Evolutionary conservation across 192 early-diverging fungal species (phyloP).

Genomic region (Backusella circina): DNA sequence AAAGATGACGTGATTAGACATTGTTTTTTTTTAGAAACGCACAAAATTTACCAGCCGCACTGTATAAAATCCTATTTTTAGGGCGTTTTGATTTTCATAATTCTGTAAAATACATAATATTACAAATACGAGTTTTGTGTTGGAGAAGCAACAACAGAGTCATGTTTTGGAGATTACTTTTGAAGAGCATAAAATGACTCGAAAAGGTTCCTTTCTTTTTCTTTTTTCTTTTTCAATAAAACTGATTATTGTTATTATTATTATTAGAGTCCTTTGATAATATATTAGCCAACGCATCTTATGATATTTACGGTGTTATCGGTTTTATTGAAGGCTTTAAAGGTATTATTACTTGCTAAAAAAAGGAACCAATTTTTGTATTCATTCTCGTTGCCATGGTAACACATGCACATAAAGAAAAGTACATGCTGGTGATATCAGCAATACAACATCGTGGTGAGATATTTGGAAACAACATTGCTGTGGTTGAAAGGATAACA

Average conservation of each 20-base stretch:
- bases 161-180: conserved; percentile 20
- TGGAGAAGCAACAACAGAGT: not conserved
- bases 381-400: not conserved
- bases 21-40: no score
- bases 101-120: no score
- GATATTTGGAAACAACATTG: conserved; percentile 36
- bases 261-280: conserved; percentile 18
- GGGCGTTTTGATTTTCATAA: no score
- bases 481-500: conserved; percentile 36
- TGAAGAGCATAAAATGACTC: conserved; percentile 13
- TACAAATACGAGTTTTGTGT: conserved; percentile 4
- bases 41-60: no score
- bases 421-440: conserved; percentile 36
- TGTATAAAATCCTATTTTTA: no score
- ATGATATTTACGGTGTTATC: conserved; percentile 26
- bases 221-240: not conserved
- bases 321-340: conserved; percentile 24
- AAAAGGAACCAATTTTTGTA: not conserved
- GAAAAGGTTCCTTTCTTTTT: conserved; percentile 3
- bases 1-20: no score
- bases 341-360: not conserved
- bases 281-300: not conserved
- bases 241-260: not conserved
- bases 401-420: not conserved
- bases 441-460: conserved; percentile 33